A percentile compares a stretch with the other conserved stretches of the same genome.
Conservation (phyloP, 805 yeast species). For the Komagataella pastoris region DNA sequence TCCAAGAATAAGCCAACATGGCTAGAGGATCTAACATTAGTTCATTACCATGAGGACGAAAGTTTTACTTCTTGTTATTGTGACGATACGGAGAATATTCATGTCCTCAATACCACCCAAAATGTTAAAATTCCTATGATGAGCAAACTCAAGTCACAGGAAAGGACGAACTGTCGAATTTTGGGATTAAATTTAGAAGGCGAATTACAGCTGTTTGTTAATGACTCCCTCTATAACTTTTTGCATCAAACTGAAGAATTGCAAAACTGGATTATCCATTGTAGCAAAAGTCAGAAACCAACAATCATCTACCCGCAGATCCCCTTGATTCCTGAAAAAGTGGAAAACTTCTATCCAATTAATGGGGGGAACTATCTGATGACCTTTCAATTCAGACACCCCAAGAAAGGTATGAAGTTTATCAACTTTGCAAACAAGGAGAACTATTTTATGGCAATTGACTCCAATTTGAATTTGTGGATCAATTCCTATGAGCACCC, state of each 20-base stretch:
- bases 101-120: not conserved
- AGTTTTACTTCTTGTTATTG: not conserved
- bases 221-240: not conserved
- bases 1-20: not conserved
- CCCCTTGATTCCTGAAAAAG: not conserved
- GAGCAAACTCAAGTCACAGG: not conserved
- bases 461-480: constrained; percentile 1
- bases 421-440: not conserved
- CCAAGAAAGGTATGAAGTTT: not conserved
- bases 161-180: not conserved
- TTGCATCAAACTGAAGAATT: not conserved
- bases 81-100: not conserved
- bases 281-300: not conserved
- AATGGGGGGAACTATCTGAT: not conserved
- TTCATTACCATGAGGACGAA: not conserved
- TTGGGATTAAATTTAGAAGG: not conserved
- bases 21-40: not conserved
- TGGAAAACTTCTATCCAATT: not conserved
- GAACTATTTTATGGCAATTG: constrained; percentile 1
- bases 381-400: constrained; percentile 1
- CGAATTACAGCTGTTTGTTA: not conserved
- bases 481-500: constrained; percentile 1
- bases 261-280: not conserved
- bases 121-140: not conserved
- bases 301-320: not conserved